Evolutionary conservation across 306 rosid genomes (phyloP), one percentile per base, ranked within the genome.

Genomic region (Ormosia emarginata): DNA sequence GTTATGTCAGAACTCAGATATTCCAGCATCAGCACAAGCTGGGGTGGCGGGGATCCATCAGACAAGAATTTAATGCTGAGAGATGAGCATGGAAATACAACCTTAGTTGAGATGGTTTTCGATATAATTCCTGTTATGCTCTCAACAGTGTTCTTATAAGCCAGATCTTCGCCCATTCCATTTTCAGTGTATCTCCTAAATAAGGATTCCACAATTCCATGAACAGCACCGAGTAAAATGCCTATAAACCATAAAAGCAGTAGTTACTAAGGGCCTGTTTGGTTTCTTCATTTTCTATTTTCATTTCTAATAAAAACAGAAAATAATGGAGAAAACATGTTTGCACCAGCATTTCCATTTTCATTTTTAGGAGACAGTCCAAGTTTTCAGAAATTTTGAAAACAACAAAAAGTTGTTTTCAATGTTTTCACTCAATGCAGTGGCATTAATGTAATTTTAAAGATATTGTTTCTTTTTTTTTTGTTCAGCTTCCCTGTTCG

Each of bases 221-320:
- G 99, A 69, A 96, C 98, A 69, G 99, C 99, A 68, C 99, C 99
- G 63, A 95, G 98, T 68, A 95, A 88, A 88, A 95, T 95, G 80
- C 99, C 99, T 95, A 71, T 34, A 43, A 39, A 11, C 40, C 85
- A 80, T 10, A 82, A 68, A 83, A 78, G 17, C 55, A 81, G 34
- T 17, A 57, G 67, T 89, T 63, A 72, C 82, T 41, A 77, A 34
- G 24, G 24, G 24, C 24, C 24, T 24, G 24, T 24, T 24, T 24
- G 24, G 24, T 24, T 24, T 24, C 0, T 24, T 24, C 24, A 24
- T 24, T 24, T 24, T 24, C 24, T 24, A 1, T 24, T 24, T 24
- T 24, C 24, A 24, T 24, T 24, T 24, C 1, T 24, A 24, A 24
- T 24, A 24, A 24, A 24, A 24, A 24, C 24, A 24, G 24, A 24